Evolutionary conservation across 805 yeast genomes (phyloP).

Genomic region (Saccharomycopsis sp.): DNA sequence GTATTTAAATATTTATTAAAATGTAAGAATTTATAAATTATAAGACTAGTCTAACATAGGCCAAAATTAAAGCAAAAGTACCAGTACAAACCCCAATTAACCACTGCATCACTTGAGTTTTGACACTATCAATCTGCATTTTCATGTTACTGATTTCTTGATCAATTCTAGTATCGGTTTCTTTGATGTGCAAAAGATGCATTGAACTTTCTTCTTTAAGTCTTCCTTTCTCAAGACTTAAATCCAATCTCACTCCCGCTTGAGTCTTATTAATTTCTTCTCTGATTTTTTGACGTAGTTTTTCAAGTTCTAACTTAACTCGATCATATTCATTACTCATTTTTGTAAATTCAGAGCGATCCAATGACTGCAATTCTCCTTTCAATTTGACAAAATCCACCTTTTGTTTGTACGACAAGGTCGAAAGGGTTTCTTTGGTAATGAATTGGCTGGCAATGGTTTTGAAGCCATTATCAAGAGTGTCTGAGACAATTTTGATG

Average conservation of each 20-base stretch:
- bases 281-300: conserved; percentile 69
- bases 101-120: conserved; percentile 98
- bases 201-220: conserved; percentile 88
- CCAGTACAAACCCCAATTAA: conserved; percentile 97
- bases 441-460: conserved; percentile 70
- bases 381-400: conserved; percentile 93
- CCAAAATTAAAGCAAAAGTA: conserved; percentile 88
- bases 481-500: conserved; percentile 58
- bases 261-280: conserved; percentile 88
- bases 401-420: conserved; percentile 87
- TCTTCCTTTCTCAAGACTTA: conserved; percentile 90
- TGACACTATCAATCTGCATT: conserved; percentile 89
- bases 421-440: conserved; percentile 72
- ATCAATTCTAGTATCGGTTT: conserved; percentile 88
- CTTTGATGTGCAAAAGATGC: conserved; percentile 89
- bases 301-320: conserved; percentile 74
- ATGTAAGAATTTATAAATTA: conserved; percentile 25
- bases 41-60: conserved; percentile 76
- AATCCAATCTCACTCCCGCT: conserved; percentile 83
- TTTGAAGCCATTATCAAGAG: conserved; percentile 71
- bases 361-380: conserved; percentile 84
- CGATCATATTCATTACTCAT: conserved; percentile 83
- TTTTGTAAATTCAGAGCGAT: conserved; percentile 72
- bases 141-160: conserved; percentile 92
- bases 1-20: too few relatives aligned